A percentile compares a stretch with the other conserved stretches of the same genome.
phyloP scores from a whole-genome alignment of 2,329 filamentous ascomycete genomes.

The Hypoxylon sp. region DNA sequence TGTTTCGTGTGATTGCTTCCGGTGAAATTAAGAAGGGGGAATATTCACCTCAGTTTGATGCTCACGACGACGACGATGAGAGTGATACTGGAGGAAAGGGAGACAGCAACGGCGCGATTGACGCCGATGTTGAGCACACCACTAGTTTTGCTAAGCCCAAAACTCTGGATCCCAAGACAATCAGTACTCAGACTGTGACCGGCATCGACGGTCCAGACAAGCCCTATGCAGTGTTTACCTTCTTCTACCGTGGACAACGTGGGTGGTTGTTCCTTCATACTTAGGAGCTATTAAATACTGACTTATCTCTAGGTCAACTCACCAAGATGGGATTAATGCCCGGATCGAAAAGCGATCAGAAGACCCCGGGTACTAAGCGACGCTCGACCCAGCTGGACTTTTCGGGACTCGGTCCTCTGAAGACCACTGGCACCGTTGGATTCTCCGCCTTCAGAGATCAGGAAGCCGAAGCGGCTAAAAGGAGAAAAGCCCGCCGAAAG shows the following conservation, averaged over 20 bases:
- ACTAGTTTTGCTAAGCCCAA: constrained; percentile 98
- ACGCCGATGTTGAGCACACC: constrained; percentile 93
- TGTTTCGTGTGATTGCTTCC: constrained; percentile 94
- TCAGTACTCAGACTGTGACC: constrained; percentile 99
- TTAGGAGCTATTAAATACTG: constrained; percentile 40
- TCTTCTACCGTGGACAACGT: constrained; percentile 97
- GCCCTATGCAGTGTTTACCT: constrained; percentile 97
- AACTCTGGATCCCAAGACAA: constrained; percentile 94
- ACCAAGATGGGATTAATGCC: constrained; percentile 94
- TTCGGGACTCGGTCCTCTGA: constrained; percentile 85
- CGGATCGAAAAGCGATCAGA: constrained; percentile 74
- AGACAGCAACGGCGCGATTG: constrained; percentile 72
- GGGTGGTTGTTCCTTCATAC: constrained; percentile 59
- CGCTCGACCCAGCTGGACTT: constrained; percentile 89
- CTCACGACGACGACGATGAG: constrained; percentile 93
- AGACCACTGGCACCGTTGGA: constrained; percentile 87
- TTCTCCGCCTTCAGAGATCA: constrained; percentile 90
- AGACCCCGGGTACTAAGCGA: constrained; percentile 76
- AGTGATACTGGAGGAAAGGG: constrained; percentile 64
- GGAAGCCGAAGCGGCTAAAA: constrained; percentile 67
- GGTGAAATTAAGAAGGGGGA: constrained; percentile 98
- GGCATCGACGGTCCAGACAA: constrained; percentile 96
- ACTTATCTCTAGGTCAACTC: constrained; percentile 78
- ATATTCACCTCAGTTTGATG: constrained; percentile 97
- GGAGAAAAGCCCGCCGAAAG: constrained; percentile 74